phyloP scores from a whole-genome alignment of 495 filamentous ascomycete genomes.

The Chaetomidium leptoderma region DNA sequence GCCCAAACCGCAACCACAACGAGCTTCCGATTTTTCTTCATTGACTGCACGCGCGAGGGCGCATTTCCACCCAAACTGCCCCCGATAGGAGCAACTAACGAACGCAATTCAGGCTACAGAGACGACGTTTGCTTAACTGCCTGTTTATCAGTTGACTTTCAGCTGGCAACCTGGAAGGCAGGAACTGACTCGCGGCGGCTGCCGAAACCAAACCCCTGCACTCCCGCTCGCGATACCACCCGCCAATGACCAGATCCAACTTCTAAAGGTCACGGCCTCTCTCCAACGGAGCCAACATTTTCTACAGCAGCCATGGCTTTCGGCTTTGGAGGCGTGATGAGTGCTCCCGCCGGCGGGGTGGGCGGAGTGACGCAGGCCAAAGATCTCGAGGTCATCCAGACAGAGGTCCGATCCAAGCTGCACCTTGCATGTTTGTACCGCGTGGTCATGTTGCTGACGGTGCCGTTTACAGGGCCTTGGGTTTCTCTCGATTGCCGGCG shows the following conservation, averaged over 20 bases:
- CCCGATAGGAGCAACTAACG: neutral
- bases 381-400: slow-evolving; percentile 57
- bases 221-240: slow-evolving; percentile 1
- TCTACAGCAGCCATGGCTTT: slow-evolving; percentile 62
- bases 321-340: slow-evolving; percentile 43
- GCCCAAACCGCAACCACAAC: neutral
- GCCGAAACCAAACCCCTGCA: slow-evolving; percentile 6
- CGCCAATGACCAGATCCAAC: slow-evolving; percentile 18
- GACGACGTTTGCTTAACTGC: neutral
- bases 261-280: slow-evolving; percentile 29
- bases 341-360: slow-evolving; percentile 30
- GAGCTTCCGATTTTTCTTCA: neutral
- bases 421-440: neutral
- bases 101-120: neutral
- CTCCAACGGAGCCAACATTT: slow-evolving; percentile 24
- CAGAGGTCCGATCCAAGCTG: slow-evolving; percentile 32
- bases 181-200: neutral
- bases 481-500: slow-evolving; percentile 73
- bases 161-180: no score
- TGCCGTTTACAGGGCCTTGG: slow-evolving; percentile 60
- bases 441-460: slow-evolving; percentile 1
- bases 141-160: neutral
- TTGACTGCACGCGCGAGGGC: neutral
- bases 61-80: neutral
- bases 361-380: slow-evolving; percentile 47